Base-by-base conservation (phyloP, 345 rosid species). In the Brassica incana region DNA sequence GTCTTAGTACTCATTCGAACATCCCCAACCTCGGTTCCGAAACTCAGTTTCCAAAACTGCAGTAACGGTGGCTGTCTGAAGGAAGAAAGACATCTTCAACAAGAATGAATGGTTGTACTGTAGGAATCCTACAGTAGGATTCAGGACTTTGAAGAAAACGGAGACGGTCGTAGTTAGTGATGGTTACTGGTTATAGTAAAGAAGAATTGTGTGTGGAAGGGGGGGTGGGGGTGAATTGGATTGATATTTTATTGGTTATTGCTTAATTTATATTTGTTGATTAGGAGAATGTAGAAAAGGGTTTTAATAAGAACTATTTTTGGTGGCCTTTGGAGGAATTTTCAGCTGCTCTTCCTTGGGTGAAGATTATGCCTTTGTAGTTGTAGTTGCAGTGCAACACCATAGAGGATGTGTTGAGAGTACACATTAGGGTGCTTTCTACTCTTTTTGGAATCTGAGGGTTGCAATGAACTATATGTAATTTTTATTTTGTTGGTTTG, bases 81-180 rank as follows among this genome's bases (percentile, higher is more conserved):
- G 81, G 84, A 85, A 58, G 92, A 87, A 70, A 36, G 78, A 73
- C 79, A 71, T 32, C 81, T 92, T 30, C 97, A 90, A 12, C 87
- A 88, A 58, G 95, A 92, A 48, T 89, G 95, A 93, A 87, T 33
- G 32, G 32, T 29, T 23, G 61, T 54, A 54, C 60, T 71, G 52
- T 63, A 25, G 73, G 56, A 29, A 6, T 33, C 36, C 25, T 23
- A 23, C 25, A 23, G 25, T 23, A 23, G 43, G 43, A 36, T 63
- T 36, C 66, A 77, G 45, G 71, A 78, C 56, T 71, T 50, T 40
- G 23, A 65, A 64, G 15, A 18, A 56, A 60, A 25, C 33, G 12
- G 35, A 16, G 43, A 15, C 66, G 81, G 67, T 32, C 43, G 61
- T 56, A 33, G 63, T 32, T 32, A 32, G 66, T 65, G 77, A 45